These are phyloP conservation scores for Talaromyces liani DNA, from an alignment of 495 filamentous ascomycete species.

Conservation along the genomic window DNA sequence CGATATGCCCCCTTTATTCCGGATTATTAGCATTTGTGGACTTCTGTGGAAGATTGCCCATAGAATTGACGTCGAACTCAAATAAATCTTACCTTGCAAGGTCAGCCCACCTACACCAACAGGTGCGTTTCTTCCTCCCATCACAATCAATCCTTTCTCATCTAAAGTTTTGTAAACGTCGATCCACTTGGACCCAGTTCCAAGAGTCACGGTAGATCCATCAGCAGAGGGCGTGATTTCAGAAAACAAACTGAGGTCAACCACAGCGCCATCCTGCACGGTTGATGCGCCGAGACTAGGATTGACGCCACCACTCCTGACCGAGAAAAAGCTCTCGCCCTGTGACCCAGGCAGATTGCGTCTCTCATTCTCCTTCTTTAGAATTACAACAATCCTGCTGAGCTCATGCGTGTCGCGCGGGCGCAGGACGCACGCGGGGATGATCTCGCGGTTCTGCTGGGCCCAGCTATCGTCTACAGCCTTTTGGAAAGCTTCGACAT, in stretches of 20 bases:
- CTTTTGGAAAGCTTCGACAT: conserved; percentile 15
- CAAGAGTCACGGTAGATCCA: conserved; percentile 32
- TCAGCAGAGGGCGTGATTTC: conserved; percentile 36
- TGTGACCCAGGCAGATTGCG: not conserved
- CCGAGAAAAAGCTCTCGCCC: conserved; percentile 6
- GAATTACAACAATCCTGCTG: conserved; percentile 14
- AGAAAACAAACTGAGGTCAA: conserved; percentile 40
- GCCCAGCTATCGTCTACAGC: conserved; percentile 25
- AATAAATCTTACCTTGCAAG: conserved; percentile 30
- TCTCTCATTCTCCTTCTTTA: conserved; percentile 18
- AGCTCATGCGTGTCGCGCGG: conserved; percentile 19
- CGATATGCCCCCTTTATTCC: conserved; percentile 19
- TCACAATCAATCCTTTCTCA: conserved; percentile 28
- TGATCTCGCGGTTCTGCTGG: conserved; percentile 23
- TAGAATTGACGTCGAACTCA: conserved; percentile 7
- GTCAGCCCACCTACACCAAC: conserved; percentile 49
- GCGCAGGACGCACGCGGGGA: conserved; percentile 21
- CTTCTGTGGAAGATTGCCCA: not conserved
- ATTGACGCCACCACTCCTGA: conserved; percentile 18
- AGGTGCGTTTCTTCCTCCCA: conserved; percentile 42
- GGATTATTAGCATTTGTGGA: not conserved
- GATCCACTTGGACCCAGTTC: conserved; percentile 42
- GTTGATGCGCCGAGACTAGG: conserved; percentile 32
- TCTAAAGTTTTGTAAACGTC: conserved; percentile 41
- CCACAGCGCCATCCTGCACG: conserved; percentile 41